phyloP scores from a whole-genome alignment of 148 eudicot species.

The Persicaria tinctoria region DNA sequence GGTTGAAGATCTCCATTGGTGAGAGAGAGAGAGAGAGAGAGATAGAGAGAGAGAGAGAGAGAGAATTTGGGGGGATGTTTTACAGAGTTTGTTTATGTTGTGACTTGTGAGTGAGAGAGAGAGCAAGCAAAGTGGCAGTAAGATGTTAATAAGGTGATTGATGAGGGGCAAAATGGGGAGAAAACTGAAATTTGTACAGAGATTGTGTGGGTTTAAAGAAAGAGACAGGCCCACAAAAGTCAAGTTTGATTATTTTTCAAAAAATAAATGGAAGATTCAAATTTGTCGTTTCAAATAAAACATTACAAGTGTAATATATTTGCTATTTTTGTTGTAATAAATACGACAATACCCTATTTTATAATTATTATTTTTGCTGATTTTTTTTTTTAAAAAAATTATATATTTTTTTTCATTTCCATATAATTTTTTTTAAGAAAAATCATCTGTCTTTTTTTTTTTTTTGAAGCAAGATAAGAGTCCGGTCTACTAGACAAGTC shows the following conservation, averaged over 20 bases:
- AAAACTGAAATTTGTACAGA: background rate
- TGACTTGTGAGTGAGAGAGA: constrained; percentile 4
- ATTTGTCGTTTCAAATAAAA: background rate
- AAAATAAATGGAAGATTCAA: constrained; percentile 7
- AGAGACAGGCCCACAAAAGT: background rate
- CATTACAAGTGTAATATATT: no score
- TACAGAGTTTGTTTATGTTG: background rate
- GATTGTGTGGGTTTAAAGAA: constrained; percentile 13
- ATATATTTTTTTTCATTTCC: no score
- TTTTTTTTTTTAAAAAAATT: no score
- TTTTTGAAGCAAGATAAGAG: no score
- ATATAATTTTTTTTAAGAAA: no score
- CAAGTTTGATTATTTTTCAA: background rate
- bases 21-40: constrained; percentile 11
- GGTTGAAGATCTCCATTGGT: constrained; percentile 1
- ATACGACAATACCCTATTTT: no score
- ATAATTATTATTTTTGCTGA: no score
- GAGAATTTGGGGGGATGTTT: background rate
- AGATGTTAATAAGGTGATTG: constrained; percentile 13
- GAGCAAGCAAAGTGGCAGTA: constrained; percentile 11
- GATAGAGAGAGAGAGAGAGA: constrained; percentile 3
- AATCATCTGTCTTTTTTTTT: no score
- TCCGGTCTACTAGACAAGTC: no score
- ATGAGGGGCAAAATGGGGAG: constrained; percentile 15
- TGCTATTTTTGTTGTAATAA: no score